These are phyloP conservation scores for Cydonia oblonga DNA, from an alignment of 331 rosid genomes.

Conservation along the genomic window DNA sequence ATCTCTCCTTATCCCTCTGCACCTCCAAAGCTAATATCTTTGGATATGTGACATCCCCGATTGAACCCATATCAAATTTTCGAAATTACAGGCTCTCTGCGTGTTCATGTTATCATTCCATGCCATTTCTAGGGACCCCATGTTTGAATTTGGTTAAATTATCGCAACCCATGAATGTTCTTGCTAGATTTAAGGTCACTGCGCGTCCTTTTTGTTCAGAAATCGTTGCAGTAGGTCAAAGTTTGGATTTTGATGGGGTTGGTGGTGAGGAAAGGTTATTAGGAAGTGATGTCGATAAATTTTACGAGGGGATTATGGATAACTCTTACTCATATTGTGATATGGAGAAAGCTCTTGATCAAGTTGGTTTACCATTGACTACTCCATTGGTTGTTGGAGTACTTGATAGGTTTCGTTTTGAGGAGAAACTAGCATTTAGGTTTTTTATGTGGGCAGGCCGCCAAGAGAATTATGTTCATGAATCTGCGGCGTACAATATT, in stretches of 20 bases:
- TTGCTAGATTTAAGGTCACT: not conserved
- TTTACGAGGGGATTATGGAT: slow-evolving; percentile 36
- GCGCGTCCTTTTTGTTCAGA: slow-evolving; percentile 43
- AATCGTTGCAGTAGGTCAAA: slow-evolving; percentile 9
- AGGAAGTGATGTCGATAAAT: slow-evolving; percentile 32
- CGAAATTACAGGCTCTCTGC: slow-evolving; percentile 9
- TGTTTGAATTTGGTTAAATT: slow-evolving; percentile 15
- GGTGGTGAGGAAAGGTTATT: slow-evolving; percentile 8
- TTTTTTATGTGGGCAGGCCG: slow-evolving; percentile 85
- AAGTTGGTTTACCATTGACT: slow-evolving; percentile 35
- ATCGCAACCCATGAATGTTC: slow-evolving; percentile 14
- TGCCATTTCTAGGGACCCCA: not conserved
- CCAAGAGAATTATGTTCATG: slow-evolving; percentile 66
- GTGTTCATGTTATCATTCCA: not conserved
- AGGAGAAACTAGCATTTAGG: slow-evolving; percentile 77
- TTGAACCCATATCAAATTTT: slow-evolving; percentile 9
- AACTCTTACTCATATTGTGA: slow-evolving; percentile 36
- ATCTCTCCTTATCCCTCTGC: not conserved
- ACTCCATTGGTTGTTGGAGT: slow-evolving; percentile 60
- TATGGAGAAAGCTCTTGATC: slow-evolving; percentile 57
- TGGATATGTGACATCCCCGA: not conserved
- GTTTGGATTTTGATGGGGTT: slow-evolving; percentile 10
- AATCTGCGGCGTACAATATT: slow-evolving; percentile 52
- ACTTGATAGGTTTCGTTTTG: slow-evolving; percentile 56
- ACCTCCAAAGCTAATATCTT: not conserved